Evolutionary conservation across 495 filamentous ascomycete genomes (phyloP), one percentile per base, ranked within the genome.

Genomic region (Tuber aestivum): DNA sequence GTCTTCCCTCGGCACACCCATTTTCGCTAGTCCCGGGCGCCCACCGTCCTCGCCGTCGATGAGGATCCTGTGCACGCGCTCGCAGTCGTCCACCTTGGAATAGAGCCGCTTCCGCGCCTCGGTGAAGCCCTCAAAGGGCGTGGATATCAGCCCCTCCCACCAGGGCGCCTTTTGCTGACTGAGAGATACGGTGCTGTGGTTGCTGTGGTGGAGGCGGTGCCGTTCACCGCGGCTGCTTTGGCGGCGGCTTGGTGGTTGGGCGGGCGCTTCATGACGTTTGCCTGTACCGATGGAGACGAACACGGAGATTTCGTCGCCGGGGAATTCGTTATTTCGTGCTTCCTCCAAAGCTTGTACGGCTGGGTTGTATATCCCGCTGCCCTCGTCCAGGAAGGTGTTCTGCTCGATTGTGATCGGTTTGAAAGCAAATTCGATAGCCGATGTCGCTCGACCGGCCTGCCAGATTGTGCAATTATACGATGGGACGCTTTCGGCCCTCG

Each of bases 391-490:
- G 80, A 98, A 99, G 20, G 93, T 87, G 18, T 94, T 94, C 80
- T 97, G 94, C 4, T 94, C 96, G 72, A 98, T 92, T 78, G 92
- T 92, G 56, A 99, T 94, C 0, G 94, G 93, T 83, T 99, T 99
- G 85, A 99, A 99, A 3, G 95, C 96, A 42, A 96, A 86, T 0
- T 92, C 94, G 5, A 93, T 97, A 5, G 95, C 94, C 71, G 88
- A 93, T 3, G 95, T 99, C n/a, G 95, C 95, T 56, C 96, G 90
- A 12, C 95, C 95, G 7, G 95, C 95, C 84, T 99, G 89, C 95
- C 95, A 99, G 72, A 99, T 93, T 21, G 89, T 96, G 83, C 94
- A 97, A 80, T 96, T 90, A 75, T 93, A 92, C 83, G 96, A 93
- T 0, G 94, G 92, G 6, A 93, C 88, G 0, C 94, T 91, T 83